Base-by-base conservation (phyloP, 169 alveolate species). In the Babesia ovata region DNA sequence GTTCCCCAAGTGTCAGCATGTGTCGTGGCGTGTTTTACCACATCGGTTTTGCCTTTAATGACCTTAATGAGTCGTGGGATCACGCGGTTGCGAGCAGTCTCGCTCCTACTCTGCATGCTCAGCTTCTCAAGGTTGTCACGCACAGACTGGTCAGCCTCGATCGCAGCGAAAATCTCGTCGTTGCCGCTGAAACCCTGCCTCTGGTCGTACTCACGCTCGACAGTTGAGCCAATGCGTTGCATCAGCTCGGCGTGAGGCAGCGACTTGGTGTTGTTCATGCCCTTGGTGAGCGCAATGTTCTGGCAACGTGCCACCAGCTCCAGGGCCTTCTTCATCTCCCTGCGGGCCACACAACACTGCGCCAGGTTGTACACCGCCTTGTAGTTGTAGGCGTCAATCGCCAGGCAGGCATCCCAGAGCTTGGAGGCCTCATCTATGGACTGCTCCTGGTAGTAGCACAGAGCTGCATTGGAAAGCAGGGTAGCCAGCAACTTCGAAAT, bases 291-390 rank as follows among this genome's bases (percentile, higher is more conserved):
- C 14, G 70, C 81, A 24, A 75, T 73, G 73, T 50, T 66, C 52
- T 75, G 85, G 60, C 90, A 83, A 19, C 75, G 63, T 9, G 52
- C 61, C n/a, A 81, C 62, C 44, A 33, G 28, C 21, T 22, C 24
- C 67, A 81, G n/a, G 13, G 90, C 67, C 56, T 26, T 29, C 42
- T 57, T 33, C 72, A 29, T 66, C 49, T 67, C 83, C 28, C 63
- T 83, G 24, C 45, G 50, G 21, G 42, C 57, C 42, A 75, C 16
- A 52, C 48, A 44, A 29, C 58, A 69, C 48, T 67, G 63, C 39
- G 71, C 79, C 45, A 75, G 52, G 62, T 83, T 44, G 39, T 74
- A 83, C 48, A 70, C 78, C 54, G 90, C 85, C 42, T 83, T 83
- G 65, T 83, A 83, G 83, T 83, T 83, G 46, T 58, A 29, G 16